Conservation (phyloP, 805 yeast genomes). For the Blastobotrys chiropterorum region DNA sequence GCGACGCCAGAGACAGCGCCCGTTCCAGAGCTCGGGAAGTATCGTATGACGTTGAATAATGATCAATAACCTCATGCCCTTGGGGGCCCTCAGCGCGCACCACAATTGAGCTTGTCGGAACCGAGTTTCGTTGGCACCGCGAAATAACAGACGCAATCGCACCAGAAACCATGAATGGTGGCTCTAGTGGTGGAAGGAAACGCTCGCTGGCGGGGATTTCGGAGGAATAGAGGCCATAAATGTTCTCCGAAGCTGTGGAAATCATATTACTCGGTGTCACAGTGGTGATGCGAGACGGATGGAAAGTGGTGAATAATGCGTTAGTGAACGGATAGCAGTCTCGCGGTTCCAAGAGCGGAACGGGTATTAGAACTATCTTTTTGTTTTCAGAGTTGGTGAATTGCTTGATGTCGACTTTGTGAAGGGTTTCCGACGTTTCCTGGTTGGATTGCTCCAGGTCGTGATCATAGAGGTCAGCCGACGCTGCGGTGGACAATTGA, state of each 20-base stretch:
- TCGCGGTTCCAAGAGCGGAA: constrained; percentile 14
- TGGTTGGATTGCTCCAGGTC: constrained; percentile 6
- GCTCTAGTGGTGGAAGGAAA: constrained; percentile 19
- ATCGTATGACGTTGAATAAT: constrained; percentile 8
- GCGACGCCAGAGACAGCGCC: not conserved
- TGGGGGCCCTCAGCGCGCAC: constrained; percentile 30
- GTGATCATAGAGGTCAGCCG: constrained; percentile 13
- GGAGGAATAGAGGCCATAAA: constrained; percentile 14
- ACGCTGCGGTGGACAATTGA: not conserved
- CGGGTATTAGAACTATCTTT: constrained; percentile 5
- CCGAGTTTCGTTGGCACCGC: constrained; percentile 18
- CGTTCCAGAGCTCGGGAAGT: constrained; percentile 6
- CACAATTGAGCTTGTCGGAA: constrained; percentile 24
- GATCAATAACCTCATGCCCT: constrained; percentile 26
- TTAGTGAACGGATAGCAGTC: constrained; percentile 15
- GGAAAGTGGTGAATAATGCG: constrained; percentile 10
- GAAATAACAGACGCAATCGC: constrained; percentile 28
- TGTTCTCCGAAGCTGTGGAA: constrained; percentile 6
- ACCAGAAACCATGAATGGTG: constrained; percentile 29
- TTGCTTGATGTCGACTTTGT: constrained; percentile 2
- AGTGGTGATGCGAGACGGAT: constrained; percentile 10
- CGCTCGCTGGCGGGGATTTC: not conserved
- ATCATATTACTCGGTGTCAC: constrained; percentile 15
- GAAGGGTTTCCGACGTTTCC: constrained; percentile 1
- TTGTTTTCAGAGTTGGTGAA: not conserved